phyloP scores from a whole-genome alignment of 352 stramenopile genomes.

The Phytophthora multivora region DNA sequence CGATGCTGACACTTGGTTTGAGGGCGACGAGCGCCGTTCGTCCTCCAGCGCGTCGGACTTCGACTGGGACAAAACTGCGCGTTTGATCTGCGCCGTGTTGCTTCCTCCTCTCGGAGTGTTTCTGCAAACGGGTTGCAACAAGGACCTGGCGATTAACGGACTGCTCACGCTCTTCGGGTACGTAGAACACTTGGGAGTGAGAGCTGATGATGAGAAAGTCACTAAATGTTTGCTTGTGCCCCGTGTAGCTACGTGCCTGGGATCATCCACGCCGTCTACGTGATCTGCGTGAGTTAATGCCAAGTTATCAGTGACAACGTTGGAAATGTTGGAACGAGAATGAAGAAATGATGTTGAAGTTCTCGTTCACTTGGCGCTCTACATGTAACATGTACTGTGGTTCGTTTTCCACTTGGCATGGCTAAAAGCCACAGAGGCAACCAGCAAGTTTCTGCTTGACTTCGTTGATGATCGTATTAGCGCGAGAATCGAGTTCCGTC shows the following conservation, averaged over 20 bases:
- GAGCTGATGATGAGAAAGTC: background rate
- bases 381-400: no score
- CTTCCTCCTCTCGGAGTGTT: constrained; percentile 59
- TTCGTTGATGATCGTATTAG: constrained; percentile 50
- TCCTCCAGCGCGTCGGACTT: constrained; percentile 20
- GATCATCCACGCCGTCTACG: constrained; percentile 61
- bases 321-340: background rate
- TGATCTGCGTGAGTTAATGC: constrained; percentile 46
- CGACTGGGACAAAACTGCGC: constrained; percentile 52
- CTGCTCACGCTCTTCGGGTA: constrained; percentile 68
- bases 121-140: constrained; percentile 59
- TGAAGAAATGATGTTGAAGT: no score
- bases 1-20: constrained; percentile 30
- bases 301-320: no score
- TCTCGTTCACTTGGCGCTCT: no score
- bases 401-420: background rate
- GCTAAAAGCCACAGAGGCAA: constrained; percentile 73
- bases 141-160: constrained; percentile 69
- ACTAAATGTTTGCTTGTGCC: constrained; percentile 1
- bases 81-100: constrained; percentile 52
- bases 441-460: constrained; percentile 61
- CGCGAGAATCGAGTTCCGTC: constrained; percentile 47
- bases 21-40: constrained; percentile 26
- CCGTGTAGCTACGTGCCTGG: constrained; percentile 54
- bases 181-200: background rate